Evolutionary conservation across 148 eudicot species (phyloP).

Genomic region (Nepenthes mirabilis): DNA sequence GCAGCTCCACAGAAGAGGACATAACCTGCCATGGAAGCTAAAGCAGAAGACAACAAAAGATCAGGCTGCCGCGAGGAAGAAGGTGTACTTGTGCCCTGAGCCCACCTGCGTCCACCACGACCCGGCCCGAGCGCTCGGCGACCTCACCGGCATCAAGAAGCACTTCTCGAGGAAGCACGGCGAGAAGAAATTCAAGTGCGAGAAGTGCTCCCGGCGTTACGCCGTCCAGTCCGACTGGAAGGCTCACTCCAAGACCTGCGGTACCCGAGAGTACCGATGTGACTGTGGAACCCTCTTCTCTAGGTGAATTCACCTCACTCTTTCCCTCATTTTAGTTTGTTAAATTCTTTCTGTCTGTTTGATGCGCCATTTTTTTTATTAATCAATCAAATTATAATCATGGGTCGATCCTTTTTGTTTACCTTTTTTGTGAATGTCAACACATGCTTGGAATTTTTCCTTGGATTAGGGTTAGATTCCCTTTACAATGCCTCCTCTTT

Average conservation of each 20-base stretch:
- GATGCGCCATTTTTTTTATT: no score
- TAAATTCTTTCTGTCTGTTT: no score
- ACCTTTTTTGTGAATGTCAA: no score
- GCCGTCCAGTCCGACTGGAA: constrained; percentile 48
- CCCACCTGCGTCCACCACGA: constrained; percentile 38
- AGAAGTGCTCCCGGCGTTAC: constrained; percentile 30
- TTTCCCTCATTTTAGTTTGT: no score
- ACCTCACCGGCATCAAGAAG: constrained; percentile 41
- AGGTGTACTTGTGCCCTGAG: constrained; percentile 41
- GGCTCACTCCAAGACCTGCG: constrained; percentile 41
- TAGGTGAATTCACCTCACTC: no score
- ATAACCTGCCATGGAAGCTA: constrained; percentile 10
- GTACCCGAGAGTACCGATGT: constrained; percentile 34
- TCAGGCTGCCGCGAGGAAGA: constrained; percentile 7
- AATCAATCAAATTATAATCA: no score
- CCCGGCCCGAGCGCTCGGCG: constrained; percentile 33
- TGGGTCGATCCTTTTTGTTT: no score
- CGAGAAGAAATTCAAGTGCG: constrained; percentile 39
- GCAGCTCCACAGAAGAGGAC: constrained; percentile 4
- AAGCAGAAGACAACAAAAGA: constrained; percentile 4
- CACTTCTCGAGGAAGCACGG: constrained; percentile 41
- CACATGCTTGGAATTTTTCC: no score
- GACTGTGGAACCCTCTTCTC: constrained; percentile 28
- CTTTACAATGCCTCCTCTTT: no score
- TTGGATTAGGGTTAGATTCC: no score